Conservation (phyloP, 768 basidiomycete species). For the Gymnopilus dilepis region DNA sequence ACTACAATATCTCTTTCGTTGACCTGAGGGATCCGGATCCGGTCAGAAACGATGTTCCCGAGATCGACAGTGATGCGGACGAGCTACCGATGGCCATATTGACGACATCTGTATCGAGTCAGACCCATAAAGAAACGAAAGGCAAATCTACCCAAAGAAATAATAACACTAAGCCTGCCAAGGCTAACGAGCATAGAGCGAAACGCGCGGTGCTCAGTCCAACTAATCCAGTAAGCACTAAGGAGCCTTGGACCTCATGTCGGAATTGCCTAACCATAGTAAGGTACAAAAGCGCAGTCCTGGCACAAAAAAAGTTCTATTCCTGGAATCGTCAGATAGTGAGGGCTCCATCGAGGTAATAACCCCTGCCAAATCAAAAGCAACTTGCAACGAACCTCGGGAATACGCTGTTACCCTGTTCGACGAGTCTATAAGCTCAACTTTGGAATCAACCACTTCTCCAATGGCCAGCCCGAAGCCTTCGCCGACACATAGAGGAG, state of each 20-base stretch:
- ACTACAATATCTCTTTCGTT: slow-evolving; percentile 58
- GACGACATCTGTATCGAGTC: background rate
- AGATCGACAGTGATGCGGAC: slow-evolving; percentile 40
- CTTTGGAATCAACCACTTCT: background rate
- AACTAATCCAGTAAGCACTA: background rate
- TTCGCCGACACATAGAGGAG: background rate
- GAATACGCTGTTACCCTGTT: background rate
- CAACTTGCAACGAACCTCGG: background rate
- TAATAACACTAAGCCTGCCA: background rate
- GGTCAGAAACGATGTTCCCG: slow-evolving; percentile 24
- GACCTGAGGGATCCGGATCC: slow-evolving; percentile 37
- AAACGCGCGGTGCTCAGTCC: background rate
- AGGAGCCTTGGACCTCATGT: too few relatives aligned
- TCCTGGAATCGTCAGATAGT: slow-evolving; percentile 24
- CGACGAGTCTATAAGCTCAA: background rate
- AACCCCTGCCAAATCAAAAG: slow-evolving; percentile 10
- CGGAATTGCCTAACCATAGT: too few relatives aligned
- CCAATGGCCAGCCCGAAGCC: background rate
- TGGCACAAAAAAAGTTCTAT: slow-evolving; percentile 11
- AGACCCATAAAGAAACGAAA: background rate
- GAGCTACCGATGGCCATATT: slow-evolving; percentile 49
- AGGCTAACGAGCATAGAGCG: background rate
- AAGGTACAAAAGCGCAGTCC: background rate
- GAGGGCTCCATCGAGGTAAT: slow-evolving; percentile 25
- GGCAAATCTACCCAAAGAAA: background rate